phyloP scores from a whole-genome alignment of 805 yeast genomes.

The Wickerhamomyces kurtzmanii region DNA sequence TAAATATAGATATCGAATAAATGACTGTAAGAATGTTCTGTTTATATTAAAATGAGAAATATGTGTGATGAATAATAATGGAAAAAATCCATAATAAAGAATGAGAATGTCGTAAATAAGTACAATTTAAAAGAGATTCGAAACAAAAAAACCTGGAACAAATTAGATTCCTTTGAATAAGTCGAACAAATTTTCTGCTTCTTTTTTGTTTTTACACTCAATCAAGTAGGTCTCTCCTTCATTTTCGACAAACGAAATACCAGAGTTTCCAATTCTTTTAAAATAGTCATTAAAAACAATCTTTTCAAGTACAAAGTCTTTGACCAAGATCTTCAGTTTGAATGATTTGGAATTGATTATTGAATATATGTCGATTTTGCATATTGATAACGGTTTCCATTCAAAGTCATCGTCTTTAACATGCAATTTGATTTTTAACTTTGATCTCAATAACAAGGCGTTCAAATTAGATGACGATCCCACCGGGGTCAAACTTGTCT shows the following conservation, averaged over 20 bases:
- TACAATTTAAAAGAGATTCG: too few species aligned
- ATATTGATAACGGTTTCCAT: constrained; percentile 13
- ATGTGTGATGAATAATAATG: not conserved
- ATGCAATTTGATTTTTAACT: constrained; percentile 15
- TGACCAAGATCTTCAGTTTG: constrained; percentile 11
- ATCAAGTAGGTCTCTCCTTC: constrained; percentile 10
- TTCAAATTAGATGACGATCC: too few species aligned
- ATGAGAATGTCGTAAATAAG: too few species aligned
- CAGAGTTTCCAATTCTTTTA: constrained; percentile 18
- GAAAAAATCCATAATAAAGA: too few species aligned
- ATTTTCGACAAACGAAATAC: constrained; percentile 10
- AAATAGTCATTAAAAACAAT: constrained; percentile 5
- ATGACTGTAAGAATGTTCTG: not conserved
- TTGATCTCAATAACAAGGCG: constrained; percentile 11
- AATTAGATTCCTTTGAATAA: too few species aligned
- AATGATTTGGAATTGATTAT: constrained; percentile 11
- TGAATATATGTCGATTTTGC: constrained; percentile 11
- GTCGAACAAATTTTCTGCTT: constrained; percentile 16
- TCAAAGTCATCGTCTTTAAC: constrained; percentile 5
- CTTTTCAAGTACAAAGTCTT: constrained; percentile 2
- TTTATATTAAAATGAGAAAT: not conserved
- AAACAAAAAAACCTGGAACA: too few species aligned
- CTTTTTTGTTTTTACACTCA: constrained; percentile 15
- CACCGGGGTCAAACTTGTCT: too few species aligned
- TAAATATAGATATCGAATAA: not conserved